Evolutionary conservation across 129 eudicot genomes (phyloP), one percentile per base, ranked within the genome.

Genomic region (Lonicera japonica): DNA sequence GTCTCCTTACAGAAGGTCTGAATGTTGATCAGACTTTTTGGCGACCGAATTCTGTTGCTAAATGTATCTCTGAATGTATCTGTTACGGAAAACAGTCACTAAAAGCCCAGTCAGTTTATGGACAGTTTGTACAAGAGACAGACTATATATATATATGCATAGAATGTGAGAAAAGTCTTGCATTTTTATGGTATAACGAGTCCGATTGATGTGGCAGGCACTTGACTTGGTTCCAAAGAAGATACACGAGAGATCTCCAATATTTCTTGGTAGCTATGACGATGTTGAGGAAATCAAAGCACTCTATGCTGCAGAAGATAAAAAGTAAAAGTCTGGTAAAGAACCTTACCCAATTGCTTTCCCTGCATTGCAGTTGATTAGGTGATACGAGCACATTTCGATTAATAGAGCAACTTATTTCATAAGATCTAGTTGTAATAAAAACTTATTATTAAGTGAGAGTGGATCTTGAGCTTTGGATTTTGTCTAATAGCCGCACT

Each of bases 221-320:
- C 96, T 92, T 22, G 99, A 92, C 61, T 77, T 92, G 82, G 76
- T 82, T 56, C 99, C 99, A 0, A 68, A 60, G 78, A 83, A 80
- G 63, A 88, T 92, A 53, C 99, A 92, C 25, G 96, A 92, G 50
- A 76, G 99, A 51, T 92, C 99, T 21, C 96, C 99, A 13, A 82
- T 92, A 75, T 92, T 92, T 76, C 81, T 92, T 18, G 99, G 99
- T 40, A 92, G 99, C 83, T 85, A 78, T 29, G 99, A 92, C n/a
- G 99, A 92, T 46, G 92, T 92, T 59, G 96, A 92, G 69, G 95
- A 85, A 75, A 92, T 92, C 77, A 92, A 88, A 76, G 95, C 89
- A 22, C 74, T 92, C 8, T 88, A 92, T 69, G 95, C 91, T 36
- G 99, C 96, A 24, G 92, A 82, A 69, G 83, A 52, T 58, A 38